Percentiles rank a stretch among this genome's conserved stretches.
Evolutionary conservation across 2,329 filamentous ascomycete species (phyloP).

Genomic region (Didymella segeticola): DNA sequence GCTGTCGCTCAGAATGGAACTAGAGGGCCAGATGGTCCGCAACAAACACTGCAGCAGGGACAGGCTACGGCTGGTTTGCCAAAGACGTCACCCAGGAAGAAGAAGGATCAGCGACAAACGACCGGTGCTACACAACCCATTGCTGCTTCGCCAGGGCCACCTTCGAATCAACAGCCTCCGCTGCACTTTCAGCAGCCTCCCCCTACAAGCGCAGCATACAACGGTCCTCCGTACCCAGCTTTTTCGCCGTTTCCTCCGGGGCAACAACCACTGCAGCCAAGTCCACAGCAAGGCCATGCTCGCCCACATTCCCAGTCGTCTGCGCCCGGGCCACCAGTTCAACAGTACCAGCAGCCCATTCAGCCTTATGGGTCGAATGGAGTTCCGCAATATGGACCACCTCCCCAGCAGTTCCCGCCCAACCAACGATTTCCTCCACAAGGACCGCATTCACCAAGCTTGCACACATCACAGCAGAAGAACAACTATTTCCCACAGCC

Average conservation of each 20-base stretch:
- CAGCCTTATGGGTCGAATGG: constrained; percentile 35
- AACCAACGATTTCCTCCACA: constrained; percentile 38
- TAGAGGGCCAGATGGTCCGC: constrained; percentile 13
- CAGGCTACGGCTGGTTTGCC: constrained; percentile 14
- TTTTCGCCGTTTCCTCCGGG: constrained; percentile 49
- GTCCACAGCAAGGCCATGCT: constrained; percentile 24
- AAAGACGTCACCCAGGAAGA: constrained; percentile 39
- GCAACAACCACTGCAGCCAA: constrained; percentile 39
- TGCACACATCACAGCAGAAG: constrained; percentile 41
- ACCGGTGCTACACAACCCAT: constrained; percentile 30
- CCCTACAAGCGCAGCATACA: constrained; percentile 36
- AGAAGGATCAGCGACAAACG: constrained; percentile 26
- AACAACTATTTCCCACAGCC: constrained; percentile 42
- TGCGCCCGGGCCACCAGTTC: constrained; percentile 45
- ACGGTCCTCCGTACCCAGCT: constrained; percentile 42
- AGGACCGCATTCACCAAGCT: constrained; percentile 41
- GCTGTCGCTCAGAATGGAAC: constrained; percentile 17
- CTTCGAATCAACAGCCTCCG: constrained; percentile 17
- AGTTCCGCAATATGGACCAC: constrained; percentile 35
- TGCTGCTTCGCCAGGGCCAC: constrained; percentile 21
- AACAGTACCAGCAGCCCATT: constrained; percentile 39
- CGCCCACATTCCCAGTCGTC: constrained; percentile 40
- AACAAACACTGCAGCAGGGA: constrained; percentile 17
- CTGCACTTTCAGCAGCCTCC: constrained; percentile 15
- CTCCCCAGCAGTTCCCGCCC: constrained; percentile 40